Evolutionary conservation across 805 yeast species (phyloP).

Genomic region (Maudiozyma barnettii): DNA sequence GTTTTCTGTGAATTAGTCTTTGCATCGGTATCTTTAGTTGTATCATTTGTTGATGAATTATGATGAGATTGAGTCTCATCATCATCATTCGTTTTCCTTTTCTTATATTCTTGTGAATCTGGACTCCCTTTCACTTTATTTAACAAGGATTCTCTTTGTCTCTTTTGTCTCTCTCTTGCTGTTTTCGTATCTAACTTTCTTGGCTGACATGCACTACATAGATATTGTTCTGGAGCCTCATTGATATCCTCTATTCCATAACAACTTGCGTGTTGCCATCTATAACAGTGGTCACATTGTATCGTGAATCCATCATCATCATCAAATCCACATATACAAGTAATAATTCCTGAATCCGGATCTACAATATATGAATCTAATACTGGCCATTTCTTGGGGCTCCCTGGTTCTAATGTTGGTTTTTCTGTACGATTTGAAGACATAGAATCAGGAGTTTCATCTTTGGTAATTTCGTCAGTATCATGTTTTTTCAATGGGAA

Average conservation of each 20-base stretch:
- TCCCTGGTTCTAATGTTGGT: neutral
- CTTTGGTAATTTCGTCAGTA: conserved; percentile 3
- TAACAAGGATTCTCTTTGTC: conserved; percentile 1
- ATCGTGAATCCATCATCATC: conserved; percentile 92
- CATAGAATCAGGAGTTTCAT: neutral
- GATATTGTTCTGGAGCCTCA: conserved; percentile 73
- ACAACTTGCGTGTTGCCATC: conserved; percentile 95
- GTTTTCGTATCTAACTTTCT: conserved; percentile 35
- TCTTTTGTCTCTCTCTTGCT: conserved; percentile 35
- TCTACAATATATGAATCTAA: conserved; percentile 50
- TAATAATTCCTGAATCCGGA: conserved; percentile 76
- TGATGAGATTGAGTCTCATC: neutral
- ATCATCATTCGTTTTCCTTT: conserved; percentile 18
- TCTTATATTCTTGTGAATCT: conserved; percentile 1
- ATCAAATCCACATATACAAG: conserved; percentile 79
- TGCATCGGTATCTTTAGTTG: neutral
- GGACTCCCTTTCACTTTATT: neutral
- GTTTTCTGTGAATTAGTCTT: neutral
- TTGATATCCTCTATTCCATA: conserved; percentile 64
- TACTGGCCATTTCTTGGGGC: conserved; percentile 17
- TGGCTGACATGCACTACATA: conserved; percentile 69
- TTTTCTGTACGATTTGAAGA: neutral
- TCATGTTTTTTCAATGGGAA: conserved; percentile 36
- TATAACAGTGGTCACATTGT: conserved; percentile 84
- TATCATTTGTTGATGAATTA: neutral